Evolutionary conservation across 768 basidiomycete species (phyloP).

Genomic region (Rhizopogon vinicolor): DNA sequence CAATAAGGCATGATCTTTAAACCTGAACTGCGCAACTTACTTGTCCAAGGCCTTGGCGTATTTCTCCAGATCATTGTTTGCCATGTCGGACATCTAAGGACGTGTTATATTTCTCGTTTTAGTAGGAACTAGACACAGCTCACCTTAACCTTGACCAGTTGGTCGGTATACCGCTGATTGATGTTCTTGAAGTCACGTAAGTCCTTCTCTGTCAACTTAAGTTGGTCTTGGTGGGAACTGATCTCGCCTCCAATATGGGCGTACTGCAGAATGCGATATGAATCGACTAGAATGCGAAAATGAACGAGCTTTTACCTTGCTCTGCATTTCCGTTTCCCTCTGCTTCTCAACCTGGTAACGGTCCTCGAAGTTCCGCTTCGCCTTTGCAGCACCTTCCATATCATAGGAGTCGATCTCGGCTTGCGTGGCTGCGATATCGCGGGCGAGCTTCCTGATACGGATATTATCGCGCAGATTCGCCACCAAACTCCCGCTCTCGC

Average conservation of each 20-base stretch:
- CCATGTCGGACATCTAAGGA: slow-evolving; percentile 90
- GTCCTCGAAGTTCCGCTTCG: slow-evolving; percentile 79
- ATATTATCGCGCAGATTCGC: slow-evolving; percentile 82
- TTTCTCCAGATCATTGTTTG: slow-evolving; percentile 95
- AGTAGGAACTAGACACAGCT: slow-evolving; percentile 5
- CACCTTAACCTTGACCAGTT: slow-evolving; percentile 94
- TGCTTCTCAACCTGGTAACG: slow-evolving; percentile 70
- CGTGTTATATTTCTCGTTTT: background rate
- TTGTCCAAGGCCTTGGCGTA: slow-evolving; percentile 96
- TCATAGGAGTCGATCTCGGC: slow-evolving; percentile 71
- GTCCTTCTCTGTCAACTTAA: slow-evolving; percentile 63
- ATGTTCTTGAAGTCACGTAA: slow-evolving; percentile 84
- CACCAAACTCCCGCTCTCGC: slow-evolving; percentile 63
- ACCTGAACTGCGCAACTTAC: slow-evolving; percentile 39
- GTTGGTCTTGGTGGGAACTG: slow-evolving; percentile 62
- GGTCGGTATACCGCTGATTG: slow-evolving; percentile 81
- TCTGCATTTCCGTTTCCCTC: slow-evolving; percentile 67
- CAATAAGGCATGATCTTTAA: slow-evolving; percentile 4
- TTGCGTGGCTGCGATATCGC: slow-evolving; percentile 63
- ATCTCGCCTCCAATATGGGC: slow-evolving; percentile 84
- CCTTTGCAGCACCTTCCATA: slow-evolving; percentile 82
- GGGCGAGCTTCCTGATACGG: slow-evolving; percentile 62
- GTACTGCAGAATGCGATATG: slow-evolving; percentile 39
- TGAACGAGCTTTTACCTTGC: slow-evolving; percentile 42
- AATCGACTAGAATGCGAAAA: slow-evolving; percentile 4